Percentiles rank a stretch among this genome's conserved stretches.
Evolutionary conservation across 2,329 filamentous ascomycete genomes (phyloP).

Genomic region (Calonectria pauciramosa): DNA sequence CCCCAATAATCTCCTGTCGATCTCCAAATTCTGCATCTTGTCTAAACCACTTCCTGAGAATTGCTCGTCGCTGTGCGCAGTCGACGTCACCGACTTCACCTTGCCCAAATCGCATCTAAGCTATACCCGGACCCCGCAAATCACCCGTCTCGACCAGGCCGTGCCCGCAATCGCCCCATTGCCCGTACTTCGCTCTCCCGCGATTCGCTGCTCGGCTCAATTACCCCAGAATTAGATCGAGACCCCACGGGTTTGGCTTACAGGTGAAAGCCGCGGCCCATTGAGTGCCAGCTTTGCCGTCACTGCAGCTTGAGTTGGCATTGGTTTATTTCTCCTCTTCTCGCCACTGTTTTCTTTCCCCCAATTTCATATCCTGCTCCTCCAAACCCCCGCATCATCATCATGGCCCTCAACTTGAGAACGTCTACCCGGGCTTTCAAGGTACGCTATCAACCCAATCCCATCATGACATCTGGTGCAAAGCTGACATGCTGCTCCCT

Average conservation of each 20-base stretch:
- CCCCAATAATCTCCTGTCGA: constrained; percentile 5
- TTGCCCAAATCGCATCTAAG: constrained; percentile 4
- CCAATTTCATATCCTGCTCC: constrained; percentile 13
- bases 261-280: constrained; percentile 43
- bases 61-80: neutral
- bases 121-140: constrained; percentile 19
- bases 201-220: constrained; percentile 42
- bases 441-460: constrained; percentile 59
- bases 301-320: constrained; percentile 10
- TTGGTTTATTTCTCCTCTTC: constrained; percentile 9
- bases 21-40: neutral
- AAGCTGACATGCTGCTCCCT: neutral
- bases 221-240: constrained; percentile 42
- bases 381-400: constrained; percentile 27
- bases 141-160: neutral
- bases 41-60: neutral
- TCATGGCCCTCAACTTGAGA: constrained; percentile 76
- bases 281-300: constrained; percentile 14
- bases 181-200: constrained; percentile 31
- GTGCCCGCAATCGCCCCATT: constrained; percentile 17
- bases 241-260: constrained; percentile 44
- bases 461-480: neutral
- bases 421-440: constrained; percentile 73
- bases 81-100: constrained; percentile 13
- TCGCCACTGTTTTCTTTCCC: neutral